These are phyloP conservation scores for Sungouiozyma ichnusensis DNA, from an alignment of 805 yeast species.

Conservation along the genomic window DNA sequence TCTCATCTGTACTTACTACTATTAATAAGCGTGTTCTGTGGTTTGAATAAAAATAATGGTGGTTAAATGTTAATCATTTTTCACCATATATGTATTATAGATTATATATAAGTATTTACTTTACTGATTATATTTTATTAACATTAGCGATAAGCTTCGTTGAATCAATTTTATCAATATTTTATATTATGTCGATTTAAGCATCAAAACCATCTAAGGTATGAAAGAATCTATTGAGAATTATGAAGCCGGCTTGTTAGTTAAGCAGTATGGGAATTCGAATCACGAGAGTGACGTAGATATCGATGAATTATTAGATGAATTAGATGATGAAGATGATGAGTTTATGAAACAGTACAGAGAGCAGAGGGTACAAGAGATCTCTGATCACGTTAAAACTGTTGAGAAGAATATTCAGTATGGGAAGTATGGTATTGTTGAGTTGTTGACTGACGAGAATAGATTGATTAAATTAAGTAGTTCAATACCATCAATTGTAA, in stretches of 20 bases:
- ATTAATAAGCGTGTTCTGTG: not conserved
- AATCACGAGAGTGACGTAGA: constrained; percentile 16
- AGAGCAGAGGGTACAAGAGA: constrained; percentile 52
- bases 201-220: too few relatives aligned
- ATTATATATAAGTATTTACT: too few relatives aligned
- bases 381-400: constrained; percentile 34
- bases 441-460: constrained; percentile 40
- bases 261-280: not conserved
- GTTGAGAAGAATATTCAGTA: constrained; percentile 29
- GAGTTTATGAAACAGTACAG: constrained; percentile 43
- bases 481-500: constrained; percentile 33
- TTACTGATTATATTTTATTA: too few relatives aligned
- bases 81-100: too few relatives aligned
- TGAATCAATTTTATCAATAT: too few relatives aligned
- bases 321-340: constrained; percentile 42
- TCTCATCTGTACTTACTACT: not conserved
- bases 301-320: constrained; percentile 36
- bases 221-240: not conserved
- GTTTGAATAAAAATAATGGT: too few relatives aligned
- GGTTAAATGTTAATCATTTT: too few relatives aligned
- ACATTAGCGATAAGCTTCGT: too few relatives aligned
- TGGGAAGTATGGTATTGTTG: constrained; percentile 36
- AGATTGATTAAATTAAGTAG: constrained; percentile 44
- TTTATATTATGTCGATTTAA: too few relatives aligned
- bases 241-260: not conserved